phyloP scores from a whole-genome alignment of 31 red algal genomes.

The Asparagopsis taxiformis region DNA sequence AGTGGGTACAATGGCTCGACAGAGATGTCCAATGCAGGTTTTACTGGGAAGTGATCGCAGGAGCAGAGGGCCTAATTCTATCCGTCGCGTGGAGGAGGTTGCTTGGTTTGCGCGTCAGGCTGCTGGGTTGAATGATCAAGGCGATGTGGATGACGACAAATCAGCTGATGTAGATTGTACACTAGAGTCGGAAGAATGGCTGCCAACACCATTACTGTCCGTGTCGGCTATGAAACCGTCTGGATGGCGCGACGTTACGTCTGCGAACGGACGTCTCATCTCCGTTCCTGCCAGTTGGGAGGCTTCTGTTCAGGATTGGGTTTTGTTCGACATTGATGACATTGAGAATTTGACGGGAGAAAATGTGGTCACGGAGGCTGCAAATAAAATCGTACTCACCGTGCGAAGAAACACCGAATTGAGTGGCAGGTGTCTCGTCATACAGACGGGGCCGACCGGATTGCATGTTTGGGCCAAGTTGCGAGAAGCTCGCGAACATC shows the following conservation, averaged over 20 bases:
- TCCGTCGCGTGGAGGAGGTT: constrained; percentile 43
- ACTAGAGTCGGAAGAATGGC: constrained; percentile 40
- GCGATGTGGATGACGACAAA: neutral
- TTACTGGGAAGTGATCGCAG: constrained; percentile 57
- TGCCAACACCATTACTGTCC: constrained; percentile 51
- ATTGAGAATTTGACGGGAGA: constrained; percentile 18
- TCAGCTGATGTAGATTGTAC: neutral
- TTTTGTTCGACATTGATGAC: constrained; percentile 77
- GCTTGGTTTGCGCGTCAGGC: constrained; percentile 61
- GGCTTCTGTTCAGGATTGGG: constrained; percentile 62
- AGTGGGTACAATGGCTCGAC: constrained; percentile 33
- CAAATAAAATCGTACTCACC: constrained; percentile 15
- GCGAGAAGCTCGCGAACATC: constrained; percentile 53
- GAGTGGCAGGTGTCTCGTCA: constrained; percentile 56
- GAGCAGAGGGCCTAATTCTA: constrained; percentile 26
- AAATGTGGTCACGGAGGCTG: constrained; percentile 5
- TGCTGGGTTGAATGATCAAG: too few relatives aligned
- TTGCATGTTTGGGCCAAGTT: constrained; percentile 81
- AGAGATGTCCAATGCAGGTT: constrained; percentile 55
- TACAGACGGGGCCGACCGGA: constrained; percentile 61
- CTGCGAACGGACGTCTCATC: constrained; percentile 18
- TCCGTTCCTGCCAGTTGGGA: constrained; percentile 69
- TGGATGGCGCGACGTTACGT: constrained; percentile 44
- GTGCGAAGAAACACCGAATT: constrained; percentile 56
- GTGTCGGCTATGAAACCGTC: constrained; percentile 56